phyloP scores from a whole-genome alignment of 352 stramenopile genomes.

The Globisporangium lucens region DNA sequence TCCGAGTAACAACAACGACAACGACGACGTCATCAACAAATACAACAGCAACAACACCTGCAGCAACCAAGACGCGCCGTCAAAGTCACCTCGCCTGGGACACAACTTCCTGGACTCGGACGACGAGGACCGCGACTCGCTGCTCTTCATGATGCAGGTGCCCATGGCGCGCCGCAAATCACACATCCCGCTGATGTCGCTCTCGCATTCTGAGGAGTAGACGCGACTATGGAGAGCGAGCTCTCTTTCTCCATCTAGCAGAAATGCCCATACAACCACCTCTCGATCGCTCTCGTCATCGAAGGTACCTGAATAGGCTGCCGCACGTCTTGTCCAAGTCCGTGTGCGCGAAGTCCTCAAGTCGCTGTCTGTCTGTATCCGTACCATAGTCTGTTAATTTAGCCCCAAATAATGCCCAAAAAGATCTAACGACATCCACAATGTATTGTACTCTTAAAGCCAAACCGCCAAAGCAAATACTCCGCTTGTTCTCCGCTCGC shows the following conservation, averaged over 20 bases:
- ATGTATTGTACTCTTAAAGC: conserved; percentile 15
- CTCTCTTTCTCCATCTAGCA: not conserved
- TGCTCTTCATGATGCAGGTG: conserved; percentile 69
- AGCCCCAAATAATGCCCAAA: conserved; percentile 1
- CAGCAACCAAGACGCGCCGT: not conserved
- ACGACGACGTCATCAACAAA: not conserved
- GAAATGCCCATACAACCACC: not conserved
- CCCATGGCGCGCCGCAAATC: conserved; percentile 47
- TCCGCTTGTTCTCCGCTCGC: not conserved
- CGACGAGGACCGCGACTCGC: conserved; percentile 51
- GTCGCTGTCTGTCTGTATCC: not conserved
- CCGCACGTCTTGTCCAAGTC: not conserved
- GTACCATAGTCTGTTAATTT: conserved; percentile 16
- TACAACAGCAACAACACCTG: not conserved
- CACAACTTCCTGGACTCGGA: conserved; percentile 34
- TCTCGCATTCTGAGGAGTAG: conserved; percentile 28
- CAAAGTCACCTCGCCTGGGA: not conserved
- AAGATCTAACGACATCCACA: conserved; percentile 10
- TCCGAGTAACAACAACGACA: conserved; percentile 4
- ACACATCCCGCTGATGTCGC: conserved; percentile 51
- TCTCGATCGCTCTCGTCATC: not conserved
- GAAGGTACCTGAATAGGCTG: not conserved
- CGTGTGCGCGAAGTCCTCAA: not conserved
- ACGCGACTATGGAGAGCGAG: conserved; percentile 1
- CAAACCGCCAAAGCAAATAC: not conserved